Conservation (phyloP, 1,284 basidiomycete species). For the Coriolopsis trogii region DNA sequence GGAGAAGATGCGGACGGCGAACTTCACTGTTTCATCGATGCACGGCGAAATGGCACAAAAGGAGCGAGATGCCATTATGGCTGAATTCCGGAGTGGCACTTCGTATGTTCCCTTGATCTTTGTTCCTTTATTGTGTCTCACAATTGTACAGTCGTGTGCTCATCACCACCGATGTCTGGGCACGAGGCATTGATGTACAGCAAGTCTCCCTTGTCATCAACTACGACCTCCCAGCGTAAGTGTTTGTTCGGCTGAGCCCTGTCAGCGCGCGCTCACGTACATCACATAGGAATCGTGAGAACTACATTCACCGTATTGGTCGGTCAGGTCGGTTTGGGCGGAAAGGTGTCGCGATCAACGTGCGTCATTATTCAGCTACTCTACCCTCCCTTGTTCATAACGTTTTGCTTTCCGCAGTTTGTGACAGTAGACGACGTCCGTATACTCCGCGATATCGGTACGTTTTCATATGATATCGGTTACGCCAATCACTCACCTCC, state of each 20-base stretch:
- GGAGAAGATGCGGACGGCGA: slow-evolving; percentile 96
- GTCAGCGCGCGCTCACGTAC: not conserved
- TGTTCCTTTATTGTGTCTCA: not conserved
- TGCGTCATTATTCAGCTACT: slow-evolving; percentile 38
- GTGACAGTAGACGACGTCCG: slow-evolving; percentile 91
- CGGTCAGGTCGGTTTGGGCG: slow-evolving; percentile 94
- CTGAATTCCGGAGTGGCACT: slow-evolving; percentile 94
- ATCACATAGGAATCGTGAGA: slow-evolving; percentile 83
- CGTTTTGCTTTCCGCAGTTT: slow-evolving; percentile 55
- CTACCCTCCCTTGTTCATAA: not conserved
- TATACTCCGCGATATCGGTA: slow-evolving; percentile 89
- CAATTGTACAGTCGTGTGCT: slow-evolving; percentile 73
- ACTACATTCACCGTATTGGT: slow-evolving; percentile 98
- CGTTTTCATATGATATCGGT: slow-evolving; percentile 30
- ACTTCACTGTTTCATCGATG: slow-evolving; percentile 97
- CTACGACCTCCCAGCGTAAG: slow-evolving; percentile 92
- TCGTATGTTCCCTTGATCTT: slow-evolving; percentile 57
- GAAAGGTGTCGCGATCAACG: slow-evolving; percentile 93
- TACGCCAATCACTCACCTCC: slow-evolving; percentile 12
- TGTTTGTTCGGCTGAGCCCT: slow-evolving; percentile 8
- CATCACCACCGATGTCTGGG: slow-evolving; percentile 98
- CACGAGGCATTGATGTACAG: slow-evolving; percentile 97
- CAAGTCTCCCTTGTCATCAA: slow-evolving; percentile 99
- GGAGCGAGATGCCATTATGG: slow-evolving; percentile 98
- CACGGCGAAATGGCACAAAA: slow-evolving; percentile 99